phyloP scores from a whole-genome alignment of 202 grass and related monocot genomes.

The Eragrostis tef region DNA sequence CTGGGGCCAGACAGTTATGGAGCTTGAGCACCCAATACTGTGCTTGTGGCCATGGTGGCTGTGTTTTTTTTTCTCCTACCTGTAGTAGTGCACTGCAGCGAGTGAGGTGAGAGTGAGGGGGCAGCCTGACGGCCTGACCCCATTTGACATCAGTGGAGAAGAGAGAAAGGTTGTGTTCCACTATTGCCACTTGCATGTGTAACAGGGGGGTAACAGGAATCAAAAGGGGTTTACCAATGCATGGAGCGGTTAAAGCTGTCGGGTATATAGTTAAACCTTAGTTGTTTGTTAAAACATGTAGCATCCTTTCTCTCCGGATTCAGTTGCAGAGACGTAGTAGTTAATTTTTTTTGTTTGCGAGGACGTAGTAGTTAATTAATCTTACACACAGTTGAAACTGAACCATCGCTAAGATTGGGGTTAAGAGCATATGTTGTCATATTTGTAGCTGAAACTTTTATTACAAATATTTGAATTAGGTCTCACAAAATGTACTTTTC shows the following conservation, averaged over 20 bases:
- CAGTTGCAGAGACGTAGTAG: background rate
- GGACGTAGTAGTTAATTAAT: too few relatives aligned
- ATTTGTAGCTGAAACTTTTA: too few relatives aligned
- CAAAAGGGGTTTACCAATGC: background rate
- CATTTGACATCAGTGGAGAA: slow-evolving; percentile 19
- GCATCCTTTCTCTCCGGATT: background rate
- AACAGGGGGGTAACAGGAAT: background rate
- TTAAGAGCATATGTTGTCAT: too few relatives aligned
- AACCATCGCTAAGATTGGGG: too few relatives aligned
- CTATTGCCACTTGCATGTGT: slow-evolving; percentile 9
- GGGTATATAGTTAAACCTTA: background rate
- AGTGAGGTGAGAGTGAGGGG: slow-evolving; percentile 18
- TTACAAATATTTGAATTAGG: too few relatives aligned
- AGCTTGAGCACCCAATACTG: slow-evolving; percentile 42
- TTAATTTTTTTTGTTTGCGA: too few relatives aligned
- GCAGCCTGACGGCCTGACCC: background rate
- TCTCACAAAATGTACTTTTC: too few relatives aligned
- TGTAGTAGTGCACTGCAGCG: background rate
- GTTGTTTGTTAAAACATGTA: background rate
- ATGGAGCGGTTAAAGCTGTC: background rate
- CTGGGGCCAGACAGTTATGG: slow-evolving; percentile 50
- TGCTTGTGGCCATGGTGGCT: slow-evolving; percentile 23
- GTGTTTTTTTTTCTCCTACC: slow-evolving; percentile 8
- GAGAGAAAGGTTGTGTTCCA: background rate
- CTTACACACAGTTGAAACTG: too few relatives aligned